These are phyloP conservation scores for Podaxis sp. DNA, from an alignment of 768 basidiomycete genomes.

Conservation along the genomic window DNA sequence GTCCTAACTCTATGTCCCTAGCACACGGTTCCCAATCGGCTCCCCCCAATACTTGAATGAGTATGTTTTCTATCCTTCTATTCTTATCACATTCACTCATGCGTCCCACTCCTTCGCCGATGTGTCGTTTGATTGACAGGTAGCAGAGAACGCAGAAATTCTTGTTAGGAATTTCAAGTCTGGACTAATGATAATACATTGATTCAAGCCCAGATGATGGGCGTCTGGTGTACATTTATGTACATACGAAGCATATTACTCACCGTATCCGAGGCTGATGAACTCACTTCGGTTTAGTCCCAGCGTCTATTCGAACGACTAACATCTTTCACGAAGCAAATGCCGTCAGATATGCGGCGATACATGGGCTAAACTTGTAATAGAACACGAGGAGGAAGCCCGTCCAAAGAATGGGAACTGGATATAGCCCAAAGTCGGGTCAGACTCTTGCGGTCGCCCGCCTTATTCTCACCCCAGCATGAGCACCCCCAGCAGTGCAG, in stretches of 20 bases:
- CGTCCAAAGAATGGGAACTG: background rate
- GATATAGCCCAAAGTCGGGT: constrained; percentile 1
- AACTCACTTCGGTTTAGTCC: background rate
- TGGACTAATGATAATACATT: background rate
- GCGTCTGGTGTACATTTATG: background rate
- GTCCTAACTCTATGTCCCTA: background rate
- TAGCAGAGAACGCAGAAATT: background rate
- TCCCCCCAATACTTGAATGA: background rate
- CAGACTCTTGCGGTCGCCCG: background rate
- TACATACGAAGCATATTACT: background rate
- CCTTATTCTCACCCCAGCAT: background rate
- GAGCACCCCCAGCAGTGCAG: constrained; percentile 1
- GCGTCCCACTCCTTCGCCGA: constrained; percentile 6
- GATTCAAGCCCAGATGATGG: background rate
- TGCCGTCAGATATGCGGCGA: constrained; percentile 1
- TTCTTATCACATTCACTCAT: background rate
- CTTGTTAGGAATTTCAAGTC: background rate
- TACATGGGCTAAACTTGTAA: background rate
- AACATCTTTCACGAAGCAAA: background rate
- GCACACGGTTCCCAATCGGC: background rate
- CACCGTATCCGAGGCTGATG: background rate
- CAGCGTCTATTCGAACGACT: background rate
- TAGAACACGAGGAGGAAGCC: constrained; percentile 5
- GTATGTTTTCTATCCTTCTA: background rate
- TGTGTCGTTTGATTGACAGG: constrained; percentile 8